phyloP scores from a whole-genome alignment of 768 basidiomycete species.

The Fomitopsis pulvina region DNA sequence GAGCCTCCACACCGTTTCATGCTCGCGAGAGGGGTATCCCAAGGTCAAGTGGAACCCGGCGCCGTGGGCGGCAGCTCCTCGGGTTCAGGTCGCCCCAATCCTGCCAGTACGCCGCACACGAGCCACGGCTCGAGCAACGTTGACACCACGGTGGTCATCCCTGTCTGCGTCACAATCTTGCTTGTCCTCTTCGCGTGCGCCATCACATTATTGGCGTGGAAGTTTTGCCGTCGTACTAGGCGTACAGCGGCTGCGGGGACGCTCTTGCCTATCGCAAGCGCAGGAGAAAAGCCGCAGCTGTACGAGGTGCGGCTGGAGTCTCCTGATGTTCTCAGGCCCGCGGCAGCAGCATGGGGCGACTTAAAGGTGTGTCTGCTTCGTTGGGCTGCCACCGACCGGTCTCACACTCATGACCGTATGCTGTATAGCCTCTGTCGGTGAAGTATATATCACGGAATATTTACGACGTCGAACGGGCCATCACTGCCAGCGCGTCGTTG shows the following conservation, averaged over 20 bases:
- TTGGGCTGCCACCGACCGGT: not conserved
- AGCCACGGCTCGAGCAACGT: too few species aligned
- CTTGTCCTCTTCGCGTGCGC: not conserved
- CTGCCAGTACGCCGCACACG: not conserved
- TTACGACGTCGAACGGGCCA: not conserved
- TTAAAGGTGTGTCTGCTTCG: not conserved
- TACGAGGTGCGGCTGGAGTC: not conserved
- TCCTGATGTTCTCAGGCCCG: not conserved
- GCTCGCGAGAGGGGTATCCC: too few species aligned
- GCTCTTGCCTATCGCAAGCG: not conserved
- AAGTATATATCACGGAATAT: not conserved
- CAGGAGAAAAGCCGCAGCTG: not conserved
- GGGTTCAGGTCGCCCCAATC: not conserved
- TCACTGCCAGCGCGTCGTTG: not conserved
- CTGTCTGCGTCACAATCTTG: not conserved
- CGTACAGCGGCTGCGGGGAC: not conserved
- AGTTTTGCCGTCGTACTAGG: not conserved
- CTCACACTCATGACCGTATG: not conserved
- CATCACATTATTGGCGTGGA: not conserved
- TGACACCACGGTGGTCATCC: not conserved
- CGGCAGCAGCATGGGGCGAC: not conserved
- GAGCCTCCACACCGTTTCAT: too few species aligned
- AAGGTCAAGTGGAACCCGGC: too few species aligned
- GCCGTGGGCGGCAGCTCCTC: not conserved
- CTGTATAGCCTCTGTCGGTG: slow-evolving; percentile 1